These are phyloP conservation scores for Atkinsonella texensis DNA, from an alignment of 2,329 filamentous ascomycete genomes.

Conservation along the genomic window DNA sequence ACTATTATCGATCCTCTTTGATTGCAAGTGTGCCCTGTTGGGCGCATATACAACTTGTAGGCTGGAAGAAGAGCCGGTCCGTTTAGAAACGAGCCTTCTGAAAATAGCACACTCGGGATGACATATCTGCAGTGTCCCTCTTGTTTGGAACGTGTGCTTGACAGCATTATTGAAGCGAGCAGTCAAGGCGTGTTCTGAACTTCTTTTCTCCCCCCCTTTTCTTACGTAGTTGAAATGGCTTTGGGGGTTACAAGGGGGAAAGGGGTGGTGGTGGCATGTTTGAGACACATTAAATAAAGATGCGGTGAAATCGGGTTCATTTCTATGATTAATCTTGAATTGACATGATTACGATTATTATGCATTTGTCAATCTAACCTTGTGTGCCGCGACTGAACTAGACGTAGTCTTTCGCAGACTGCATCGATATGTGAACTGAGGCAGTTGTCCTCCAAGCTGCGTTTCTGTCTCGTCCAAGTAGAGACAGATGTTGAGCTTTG, in stretches of 20 bases:
- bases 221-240: background rate
- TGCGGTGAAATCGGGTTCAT: background rate
- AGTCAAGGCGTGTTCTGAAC: background rate
- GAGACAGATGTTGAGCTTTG: too few species aligned
- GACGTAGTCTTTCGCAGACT: too few species aligned
- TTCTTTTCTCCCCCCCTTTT: background rate
- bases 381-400: too few species aligned
- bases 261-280: background rate
- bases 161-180: conserved; percentile 1
- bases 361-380: too few species aligned
- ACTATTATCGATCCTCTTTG: background rate
- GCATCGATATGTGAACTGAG: too few species aligned
- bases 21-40: background rate
- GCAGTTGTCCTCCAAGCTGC: too few species aligned
- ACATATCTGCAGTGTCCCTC: background rate
- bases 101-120: background rate
- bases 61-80: background rate
- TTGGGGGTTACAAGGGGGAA: background rate
- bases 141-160: conserved; percentile 1
- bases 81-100: background rate
- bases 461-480: too few species aligned
- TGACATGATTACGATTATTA: too few species aligned
- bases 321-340: too few species aligned
- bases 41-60: background rate
- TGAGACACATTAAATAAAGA: background rate